Conservation (phyloP, 805 yeast genomes). For the Lachancea meyersii region DNA sequence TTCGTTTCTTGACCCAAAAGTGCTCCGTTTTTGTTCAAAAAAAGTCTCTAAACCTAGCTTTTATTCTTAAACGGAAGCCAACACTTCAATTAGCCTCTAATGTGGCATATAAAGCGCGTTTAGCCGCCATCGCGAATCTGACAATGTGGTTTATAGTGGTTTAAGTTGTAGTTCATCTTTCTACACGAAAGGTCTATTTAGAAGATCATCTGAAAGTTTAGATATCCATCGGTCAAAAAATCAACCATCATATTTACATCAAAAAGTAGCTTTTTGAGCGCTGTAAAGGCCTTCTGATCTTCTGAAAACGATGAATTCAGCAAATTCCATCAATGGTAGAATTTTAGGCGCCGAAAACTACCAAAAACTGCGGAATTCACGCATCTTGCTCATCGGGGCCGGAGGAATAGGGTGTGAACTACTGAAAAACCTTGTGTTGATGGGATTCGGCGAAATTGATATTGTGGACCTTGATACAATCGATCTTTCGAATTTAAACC, state of each 20-base stretch:
- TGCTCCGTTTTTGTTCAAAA: too few relatives aligned
- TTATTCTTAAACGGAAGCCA: too few relatives aligned
- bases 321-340: constrained; percentile 11
- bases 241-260: too few relatives aligned
- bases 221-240: too few relatives aligned
- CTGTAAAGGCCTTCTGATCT: background rate
- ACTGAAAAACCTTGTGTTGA: constrained; percentile 67
- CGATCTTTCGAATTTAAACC: constrained; percentile 82
- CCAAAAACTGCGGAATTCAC: constrained; percentile 34
- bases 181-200: background rate
- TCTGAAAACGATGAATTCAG: background rate
- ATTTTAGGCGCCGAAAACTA: constrained; percentile 26
- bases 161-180: background rate
- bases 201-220: background rate
- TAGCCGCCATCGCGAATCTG: background rate
- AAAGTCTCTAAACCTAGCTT: too few relatives aligned
- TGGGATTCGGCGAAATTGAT: constrained; percentile 83
- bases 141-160: background rate
- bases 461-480: constrained; percentile 94
- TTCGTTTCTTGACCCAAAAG: too few relatives aligned
- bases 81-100: too few relatives aligned
- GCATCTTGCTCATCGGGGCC: constrained; percentile 82
- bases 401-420: constrained; percentile 97
- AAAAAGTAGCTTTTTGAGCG: background rate
- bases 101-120: too few relatives aligned